These are phyloP conservation scores for Boletus fagicola DNA, from an alignment of 768 basidiomycete genomes.

Conservation along the genomic window DNA sequence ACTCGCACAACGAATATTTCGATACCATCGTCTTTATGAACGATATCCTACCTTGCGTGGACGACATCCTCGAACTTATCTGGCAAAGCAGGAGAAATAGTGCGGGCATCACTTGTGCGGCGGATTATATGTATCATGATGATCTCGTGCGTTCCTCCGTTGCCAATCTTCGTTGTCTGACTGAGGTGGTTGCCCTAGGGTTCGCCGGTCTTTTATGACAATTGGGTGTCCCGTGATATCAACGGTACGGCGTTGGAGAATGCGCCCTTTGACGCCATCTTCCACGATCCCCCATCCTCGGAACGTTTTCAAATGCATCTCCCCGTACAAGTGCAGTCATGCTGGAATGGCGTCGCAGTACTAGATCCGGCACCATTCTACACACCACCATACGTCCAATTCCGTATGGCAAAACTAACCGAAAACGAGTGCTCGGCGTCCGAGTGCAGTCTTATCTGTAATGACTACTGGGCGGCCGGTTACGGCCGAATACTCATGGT, in stretches of 20 bases:
- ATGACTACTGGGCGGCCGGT: slow-evolving; percentile 96
- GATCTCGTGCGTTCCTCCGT: slow-evolving; percentile 62
- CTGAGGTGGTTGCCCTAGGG: slow-evolving; percentile 37
- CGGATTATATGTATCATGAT: slow-evolving; percentile 99
- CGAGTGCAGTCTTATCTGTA: slow-evolving; percentile 96
- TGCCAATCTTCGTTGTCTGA: background rate
- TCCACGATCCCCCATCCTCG: slow-evolving; percentile 77
- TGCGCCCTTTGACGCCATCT: slow-evolving; percentile 91
- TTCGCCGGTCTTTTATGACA: slow-evolving; percentile 95
- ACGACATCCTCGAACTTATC: slow-evolving; percentile 96
- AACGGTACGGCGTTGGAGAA: slow-evolving; percentile 99
- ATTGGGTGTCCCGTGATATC: slow-evolving; percentile 98
- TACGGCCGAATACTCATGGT: slow-evolving; percentile 99
- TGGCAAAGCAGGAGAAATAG: slow-evolving; percentile 93
- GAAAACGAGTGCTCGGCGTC: slow-evolving; percentile 93
- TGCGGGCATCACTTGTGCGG: slow-evolving; percentile 96
- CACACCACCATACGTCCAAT: slow-evolving; percentile 82
- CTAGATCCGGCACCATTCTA: slow-evolving; percentile 97
- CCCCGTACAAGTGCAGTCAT: slow-evolving; percentile 94
- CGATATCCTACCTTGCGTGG: slow-evolving; percentile 96
- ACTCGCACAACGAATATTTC: slow-evolving; percentile 90
- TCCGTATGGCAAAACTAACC: slow-evolving; percentile 89
- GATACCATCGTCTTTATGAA: slow-evolving; percentile 99
- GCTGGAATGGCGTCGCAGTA: slow-evolving; percentile 98
- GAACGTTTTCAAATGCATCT: slow-evolving; percentile 88